A percentile compares a stretch with the other conserved stretches of the same genome.
Conservation (phyloP, 176 grass and related monocot species). For the Echinochloa phyllopogon region DNA sequence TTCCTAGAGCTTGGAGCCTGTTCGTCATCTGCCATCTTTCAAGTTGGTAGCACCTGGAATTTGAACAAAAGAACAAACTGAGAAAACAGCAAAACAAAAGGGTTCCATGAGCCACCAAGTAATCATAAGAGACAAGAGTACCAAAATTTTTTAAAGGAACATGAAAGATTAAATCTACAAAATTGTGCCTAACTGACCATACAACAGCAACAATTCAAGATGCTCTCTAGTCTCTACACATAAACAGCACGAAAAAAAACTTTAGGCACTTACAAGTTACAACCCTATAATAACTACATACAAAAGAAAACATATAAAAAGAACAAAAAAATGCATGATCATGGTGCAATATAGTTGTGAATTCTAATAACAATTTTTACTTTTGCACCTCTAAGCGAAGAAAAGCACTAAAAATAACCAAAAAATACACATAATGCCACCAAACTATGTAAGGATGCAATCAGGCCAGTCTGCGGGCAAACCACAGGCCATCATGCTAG, state of each 20-base stretch:
- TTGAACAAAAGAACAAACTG: constrained; percentile 1
- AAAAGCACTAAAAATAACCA: background rate
- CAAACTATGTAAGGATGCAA: background rate
- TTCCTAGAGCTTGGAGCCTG: constrained; percentile 78
- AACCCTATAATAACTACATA: background rate
- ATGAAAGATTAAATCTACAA: background rate
- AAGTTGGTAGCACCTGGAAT: constrained; percentile 34
- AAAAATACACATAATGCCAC: background rate
- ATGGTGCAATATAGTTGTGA: background rate
- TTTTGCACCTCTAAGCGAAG: background rate
- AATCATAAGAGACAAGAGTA: background rate
- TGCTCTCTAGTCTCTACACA: background rate
- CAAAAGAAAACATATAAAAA: constrained; percentile 6
- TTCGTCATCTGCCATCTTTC: constrained; percentile 74
- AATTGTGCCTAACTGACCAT: background rate
- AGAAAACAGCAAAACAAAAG: constrained; percentile 9
- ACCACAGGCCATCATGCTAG: background rate
- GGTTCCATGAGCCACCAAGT: background rate
- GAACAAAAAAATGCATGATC: background rate
- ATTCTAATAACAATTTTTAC: background rate
- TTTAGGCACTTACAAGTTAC: background rate
- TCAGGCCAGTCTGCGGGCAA: background rate
- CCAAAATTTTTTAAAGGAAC: background rate
- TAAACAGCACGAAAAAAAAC: background rate
- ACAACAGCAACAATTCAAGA: background rate